Base-by-base conservation (phyloP, 1,139 yeast species). In the Taiozyma sp. region DNA sequence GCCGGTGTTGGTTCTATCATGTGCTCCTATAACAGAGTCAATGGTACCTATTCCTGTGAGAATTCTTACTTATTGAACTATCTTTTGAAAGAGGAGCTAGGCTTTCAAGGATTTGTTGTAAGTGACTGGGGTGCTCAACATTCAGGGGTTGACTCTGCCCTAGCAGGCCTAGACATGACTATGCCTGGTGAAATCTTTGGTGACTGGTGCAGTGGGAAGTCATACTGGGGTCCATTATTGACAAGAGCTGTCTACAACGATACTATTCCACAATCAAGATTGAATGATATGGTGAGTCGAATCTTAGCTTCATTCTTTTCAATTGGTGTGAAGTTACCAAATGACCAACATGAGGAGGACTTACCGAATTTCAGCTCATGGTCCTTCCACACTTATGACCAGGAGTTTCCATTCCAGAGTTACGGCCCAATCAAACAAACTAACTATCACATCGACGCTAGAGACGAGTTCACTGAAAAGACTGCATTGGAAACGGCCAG, bases 71-170 rank as follows among this genome's bases (percentile, higher is more conserved):
- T 80, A 48, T 58, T 83, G 56, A 82, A 83, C 62, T 72, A 75
- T 53, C 66, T 83, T 28, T 68, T 83, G 56, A 83, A 83, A 63
- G 83, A 78, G 50, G 87, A 83, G 66, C 67, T 82, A 53, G 87
- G 85, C 1, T 83, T 83, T 60, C 85, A 83, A 65, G 89, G 88
- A 0, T 82, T 81, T 64, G 83, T 83, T 8, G 76, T 82, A 51
- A 76, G 84, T 34, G 88, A 83, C 61, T 82, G 87, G 87, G 82
- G 81, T 28, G 87, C 84, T 5, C 81, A 78, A 54, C 82, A 78
- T 55, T 65, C 79, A 19, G 87, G 87, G 9, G 80, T 81, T 7
- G 73, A 74, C 50, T 74, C 84, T 1, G 82, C 80, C 1, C 66
- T 80, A 30, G 76, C 86, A 2, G 89, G 89, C 1, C 67, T 81